Evolutionary conservation across 768 basidiomycete genomes (phyloP), one percentile per base, ranked within the genome.

Genomic region (Leccinum imitatum): DNA sequence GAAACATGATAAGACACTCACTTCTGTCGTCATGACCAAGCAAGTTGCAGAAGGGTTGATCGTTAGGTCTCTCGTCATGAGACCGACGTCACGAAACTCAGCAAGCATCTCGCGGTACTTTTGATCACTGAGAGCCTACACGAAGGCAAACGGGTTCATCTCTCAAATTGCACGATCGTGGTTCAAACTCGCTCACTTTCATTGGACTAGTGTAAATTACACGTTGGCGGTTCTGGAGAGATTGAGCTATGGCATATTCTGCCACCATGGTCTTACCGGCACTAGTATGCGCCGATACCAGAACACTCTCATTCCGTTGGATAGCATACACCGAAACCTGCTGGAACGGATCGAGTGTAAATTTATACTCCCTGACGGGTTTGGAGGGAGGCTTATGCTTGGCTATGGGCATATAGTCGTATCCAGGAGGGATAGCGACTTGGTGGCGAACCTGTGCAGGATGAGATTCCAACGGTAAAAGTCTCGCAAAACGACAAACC

Each of bases 191-290:
- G 81, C 85, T 70, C 75, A 95, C 96, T 86, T 99, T 99, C 78
- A 99, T 99, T 57, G 97, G 97, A 83, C 92, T 95, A 23, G 97
- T 99, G 77, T 99, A 99, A 63, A 98, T 97, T 67, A 98, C 96
- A 74, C 97, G 83, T 77, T 97, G 92, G 70, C 93, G 94, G 70
- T 90, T 88, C 74, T 87, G 87, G 67, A 99, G 79, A 82, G 92
- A 95, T 73, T 94, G 93, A 0, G 97, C 97, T 71, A 99, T 98
- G 50, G 97, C 97, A 75, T 98, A 99, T 79, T 99, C 97, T 50
- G 97, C 97, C 61, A 99, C 97, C 63, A 98, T 96, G 3, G 97
- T 99, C 78, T 99, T 99, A 69, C 97, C 97, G 37, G 97, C 97
- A 76, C 93, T 95, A 7, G 97, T 99, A 78, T 99, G 97, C 0